Conservation (phyloP, 306 rosid genomes). For the Dalbergia cultrata region DNA sequence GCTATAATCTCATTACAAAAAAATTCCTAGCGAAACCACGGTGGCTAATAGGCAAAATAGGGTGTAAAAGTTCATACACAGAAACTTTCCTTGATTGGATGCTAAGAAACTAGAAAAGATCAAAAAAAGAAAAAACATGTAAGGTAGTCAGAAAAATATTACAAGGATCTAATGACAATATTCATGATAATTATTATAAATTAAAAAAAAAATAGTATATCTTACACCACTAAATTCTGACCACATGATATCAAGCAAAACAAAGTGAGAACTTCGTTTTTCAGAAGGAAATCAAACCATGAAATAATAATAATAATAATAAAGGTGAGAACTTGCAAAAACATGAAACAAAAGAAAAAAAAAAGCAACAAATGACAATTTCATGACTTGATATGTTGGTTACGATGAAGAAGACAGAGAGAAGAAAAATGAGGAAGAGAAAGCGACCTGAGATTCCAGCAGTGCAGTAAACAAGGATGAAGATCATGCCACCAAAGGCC, state of each 20-base stretch:
- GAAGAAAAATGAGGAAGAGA: neutral
- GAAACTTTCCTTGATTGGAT: neutral
- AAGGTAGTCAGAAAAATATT: too few relatives aligned
- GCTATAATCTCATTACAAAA: neutral
- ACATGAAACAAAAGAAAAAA: neutral
- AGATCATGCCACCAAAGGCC: conserved; percentile 92
- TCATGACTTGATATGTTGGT: neutral
- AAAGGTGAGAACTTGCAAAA: neutral
- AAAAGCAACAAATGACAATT: neutral
- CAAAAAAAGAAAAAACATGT: neutral
- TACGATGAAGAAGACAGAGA: neutral
- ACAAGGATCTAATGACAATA: too few relatives aligned
- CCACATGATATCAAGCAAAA: too few relatives aligned
- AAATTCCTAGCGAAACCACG: neutral
- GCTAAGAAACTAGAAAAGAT: neutral
- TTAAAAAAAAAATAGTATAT: too few relatives aligned
- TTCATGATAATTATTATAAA: too few relatives aligned
- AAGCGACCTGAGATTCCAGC: conserved; percentile 79
- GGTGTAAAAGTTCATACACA: neutral
- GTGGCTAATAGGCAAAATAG: neutral
- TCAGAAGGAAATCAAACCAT: too few relatives aligned
- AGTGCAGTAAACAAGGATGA: conserved; percentile 83
- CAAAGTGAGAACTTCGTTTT: too few relatives aligned
- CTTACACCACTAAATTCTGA: too few relatives aligned
- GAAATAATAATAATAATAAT: too few relatives aligned